Percentiles rank a stretch among this genome's conserved stretches.
Conservation (phyloP, 164 flowering plant genomes). For the Macadamia integrifolia region DNA sequence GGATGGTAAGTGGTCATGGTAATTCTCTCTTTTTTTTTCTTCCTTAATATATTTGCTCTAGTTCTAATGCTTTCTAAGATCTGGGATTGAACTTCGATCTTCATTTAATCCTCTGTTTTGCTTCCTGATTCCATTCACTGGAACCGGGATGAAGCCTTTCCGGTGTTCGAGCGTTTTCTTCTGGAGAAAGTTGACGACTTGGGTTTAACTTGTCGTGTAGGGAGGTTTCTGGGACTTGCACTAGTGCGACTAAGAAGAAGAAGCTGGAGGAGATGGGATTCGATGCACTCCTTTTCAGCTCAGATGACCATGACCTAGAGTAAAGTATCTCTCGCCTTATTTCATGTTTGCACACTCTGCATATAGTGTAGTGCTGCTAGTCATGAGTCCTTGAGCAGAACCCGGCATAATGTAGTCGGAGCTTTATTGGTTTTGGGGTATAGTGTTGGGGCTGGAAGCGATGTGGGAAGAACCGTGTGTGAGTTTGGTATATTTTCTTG, state of each 20-base stretch:
- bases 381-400: too few relatives aligned
- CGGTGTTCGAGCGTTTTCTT: background rate
- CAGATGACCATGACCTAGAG: slow-evolving; percentile 52
- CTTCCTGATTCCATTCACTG: too few relatives aligned
- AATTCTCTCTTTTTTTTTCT: background rate
- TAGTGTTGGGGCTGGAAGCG: too few relatives aligned
- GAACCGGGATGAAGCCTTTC: too few relatives aligned
- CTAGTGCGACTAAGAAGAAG: slow-evolving; percentile 47
- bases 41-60: background rate
- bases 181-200: background rate
- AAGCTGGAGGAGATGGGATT: slow-evolving; percentile 55
- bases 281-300: slow-evolving; percentile 48
- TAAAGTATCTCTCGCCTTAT: slow-evolving; percentile 24
- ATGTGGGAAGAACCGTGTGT: too few relatives aligned
- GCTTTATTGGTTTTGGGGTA: too few relatives aligned
- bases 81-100: too few relatives aligned
- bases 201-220: slow-evolving; percentile 23
- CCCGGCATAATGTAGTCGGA: too few relatives aligned
- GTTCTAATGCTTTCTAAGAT: too few relatives aligned
- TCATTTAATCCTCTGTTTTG: too few relatives aligned
- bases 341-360: background rate
- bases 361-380: too few relatives aligned
- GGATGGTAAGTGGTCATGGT: slow-evolving; percentile 37
- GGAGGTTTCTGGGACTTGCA: slow-evolving; percentile 74
- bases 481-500: too few relatives aligned